Base-by-base conservation (phyloP, 306 rosid species). In the Quercus dentata region DNA sequence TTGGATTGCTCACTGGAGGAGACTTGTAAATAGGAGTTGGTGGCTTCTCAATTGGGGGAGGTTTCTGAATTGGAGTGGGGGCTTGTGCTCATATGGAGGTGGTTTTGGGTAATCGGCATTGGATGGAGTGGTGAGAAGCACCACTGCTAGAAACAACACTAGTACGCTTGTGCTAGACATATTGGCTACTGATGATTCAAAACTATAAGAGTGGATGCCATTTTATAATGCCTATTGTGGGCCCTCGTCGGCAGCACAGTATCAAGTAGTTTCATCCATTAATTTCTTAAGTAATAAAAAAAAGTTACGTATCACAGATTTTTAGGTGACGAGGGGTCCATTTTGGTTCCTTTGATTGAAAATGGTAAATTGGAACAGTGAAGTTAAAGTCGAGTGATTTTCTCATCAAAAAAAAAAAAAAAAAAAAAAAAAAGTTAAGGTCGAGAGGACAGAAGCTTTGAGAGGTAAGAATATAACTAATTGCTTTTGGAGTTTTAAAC, bases 1-100 rank as follows among this genome's bases (percentile, higher is more conserved):
- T 77, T 12, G 77, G 73, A 2, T 49, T 63, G 35, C 27, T 61
- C 68, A 23, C 33, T 68, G 56, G 44, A 69, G 74, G 73, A n/a
- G 74, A 17, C 7, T 69, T 65, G 20, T 30, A 30, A 7, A 64
- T n/a, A 13, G 70, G 70, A 12, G 70, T 28, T 15, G 70, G 21
- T 15, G 74, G 56, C 74, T 44, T 58, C 17, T 30, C 21, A 21
- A 31, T 38, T 0, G 74, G 46, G 8, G 79, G 71, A 4, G 69
- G 28, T 14, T 38, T 30, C 2, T 63, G 25, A 27, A 10, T 9
- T 38, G 74, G 54, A 23, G 71, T 28, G 17, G 71, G 15, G 71
- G 71, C 73, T 67, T 56, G 54, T 76, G 64, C 28, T 62, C 68
- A 21, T n/a, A 21, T 8, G 21, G 63, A 10, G 64, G 64, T 58